Percentiles rank a stretch among this genome's conserved stretches.
Evolutionary conservation across 352 stramenopile species (phyloP).

Genomic region (Globisporangium cederbergense): DNA sequence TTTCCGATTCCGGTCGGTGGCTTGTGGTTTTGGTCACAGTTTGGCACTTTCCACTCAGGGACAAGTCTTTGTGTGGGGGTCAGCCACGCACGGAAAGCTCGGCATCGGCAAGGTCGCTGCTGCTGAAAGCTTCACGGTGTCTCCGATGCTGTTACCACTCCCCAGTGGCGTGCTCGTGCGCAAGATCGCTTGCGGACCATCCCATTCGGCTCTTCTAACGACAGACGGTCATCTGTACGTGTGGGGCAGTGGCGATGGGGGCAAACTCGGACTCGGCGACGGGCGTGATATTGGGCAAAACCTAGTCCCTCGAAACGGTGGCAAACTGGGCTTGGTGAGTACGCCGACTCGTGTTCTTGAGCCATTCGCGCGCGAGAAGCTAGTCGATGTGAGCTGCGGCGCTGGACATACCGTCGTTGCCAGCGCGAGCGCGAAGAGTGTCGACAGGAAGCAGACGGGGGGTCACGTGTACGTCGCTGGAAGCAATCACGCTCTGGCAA

Average conservation of each 20-base stretch:
- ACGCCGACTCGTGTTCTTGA: conserved; percentile 36
- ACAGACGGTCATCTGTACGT: conserved; percentile 57
- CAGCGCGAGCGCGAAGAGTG: conserved; percentile 23
- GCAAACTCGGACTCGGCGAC: conserved; percentile 68
- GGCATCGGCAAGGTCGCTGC: conserved; percentile 42
- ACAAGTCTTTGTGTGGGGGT: conserved; percentile 75
- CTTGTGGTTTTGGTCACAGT: conserved; percentile 69
- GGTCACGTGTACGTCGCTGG: conserved; percentile 58
- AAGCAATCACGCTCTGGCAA: conserved; percentile 57
- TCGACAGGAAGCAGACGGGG: conserved; percentile 16
- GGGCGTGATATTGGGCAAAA: conserved; percentile 56
- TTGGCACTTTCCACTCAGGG: conserved; percentile 58
- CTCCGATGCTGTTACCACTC: conserved; percentile 35
- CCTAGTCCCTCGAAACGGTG: conserved; percentile 53
- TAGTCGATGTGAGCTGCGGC: conserved; percentile 72
- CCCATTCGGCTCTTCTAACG: conserved; percentile 69
- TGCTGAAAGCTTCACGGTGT: conserved; percentile 64
- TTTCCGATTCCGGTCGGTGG: conserved; percentile 51
- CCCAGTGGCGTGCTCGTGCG: conserved; percentile 32
- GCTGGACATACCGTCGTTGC: conserved; percentile 58
- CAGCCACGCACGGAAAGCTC: conserved; percentile 68
- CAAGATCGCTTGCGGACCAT: conserved; percentile 73
- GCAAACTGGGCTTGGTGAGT: conserved; percentile 37
- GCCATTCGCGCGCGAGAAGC: conserved; percentile 36
- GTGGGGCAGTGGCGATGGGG: conserved; percentile 70